phyloP scores from a whole-genome alignment of 2,329 filamentous ascomycete species.

The Colletotrichum horii region DNA sequence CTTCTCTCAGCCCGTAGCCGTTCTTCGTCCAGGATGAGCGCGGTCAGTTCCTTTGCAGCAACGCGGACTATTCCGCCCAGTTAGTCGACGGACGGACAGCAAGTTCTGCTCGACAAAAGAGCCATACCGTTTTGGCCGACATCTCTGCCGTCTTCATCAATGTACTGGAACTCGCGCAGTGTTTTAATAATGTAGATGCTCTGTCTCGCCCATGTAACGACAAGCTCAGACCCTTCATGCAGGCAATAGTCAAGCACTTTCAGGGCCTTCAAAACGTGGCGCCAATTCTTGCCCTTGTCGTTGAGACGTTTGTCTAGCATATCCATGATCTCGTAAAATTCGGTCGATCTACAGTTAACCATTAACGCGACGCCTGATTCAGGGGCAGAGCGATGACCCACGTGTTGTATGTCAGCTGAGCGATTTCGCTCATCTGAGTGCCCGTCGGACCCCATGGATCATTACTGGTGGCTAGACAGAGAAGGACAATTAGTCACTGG shows the following conservation, averaged over 20 bases:
- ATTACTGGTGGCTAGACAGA: conserved; percentile 86
- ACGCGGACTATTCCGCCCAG: conserved; percentile 74
- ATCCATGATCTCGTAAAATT: conserved; percentile 99
- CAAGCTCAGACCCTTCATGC: conserved; percentile 94
- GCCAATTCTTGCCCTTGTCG: conserved; percentile 99
- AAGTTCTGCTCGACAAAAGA: neutral
- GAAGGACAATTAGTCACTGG: neutral
- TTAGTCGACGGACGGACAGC: conserved; percentile 30
- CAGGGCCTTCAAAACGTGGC: conserved; percentile 94
- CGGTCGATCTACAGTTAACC: conserved; percentile 71
- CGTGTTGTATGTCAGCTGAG: conserved; percentile 97
- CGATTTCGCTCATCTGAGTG: conserved; percentile 98
- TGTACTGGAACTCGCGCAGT: conserved; percentile 92
- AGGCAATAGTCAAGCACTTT: conserved; percentile 98
- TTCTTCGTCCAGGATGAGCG: conserved; percentile 92
- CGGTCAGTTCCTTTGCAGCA: conserved; percentile 93
- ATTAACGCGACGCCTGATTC: neutral
- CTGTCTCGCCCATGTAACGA: conserved; percentile 97
- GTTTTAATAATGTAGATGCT: conserved; percentile 99
- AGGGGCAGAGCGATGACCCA: conserved; percentile 52
- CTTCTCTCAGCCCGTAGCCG: conserved; percentile 86
- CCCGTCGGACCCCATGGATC: conserved; percentile 98
- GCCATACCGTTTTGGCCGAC: conserved; percentile 91
- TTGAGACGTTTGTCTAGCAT: conserved; percentile 99
- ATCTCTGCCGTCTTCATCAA: conserved; percentile 93